A percentile compares a stretch with the other conserved stretches of the same genome.
These are phyloP conservation scores for Botrytis byssoidea DNA, from an alignment of 2,329 filamentous ascomycete genomes.

Conservation along the genomic window DNA sequence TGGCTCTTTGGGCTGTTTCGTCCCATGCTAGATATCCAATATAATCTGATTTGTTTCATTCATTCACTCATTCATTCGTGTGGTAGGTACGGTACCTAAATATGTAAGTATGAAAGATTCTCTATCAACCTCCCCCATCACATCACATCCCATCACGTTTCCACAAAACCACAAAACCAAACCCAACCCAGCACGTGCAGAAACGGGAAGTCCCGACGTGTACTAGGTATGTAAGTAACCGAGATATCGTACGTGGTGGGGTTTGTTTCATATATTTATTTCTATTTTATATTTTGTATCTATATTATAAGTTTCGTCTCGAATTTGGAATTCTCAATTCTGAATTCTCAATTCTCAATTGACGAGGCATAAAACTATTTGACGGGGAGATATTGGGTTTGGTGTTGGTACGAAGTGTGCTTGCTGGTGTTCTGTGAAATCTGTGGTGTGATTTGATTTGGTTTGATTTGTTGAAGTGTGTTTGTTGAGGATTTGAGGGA, in stretches of 20 bases:
- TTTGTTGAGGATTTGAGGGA: not conserved
- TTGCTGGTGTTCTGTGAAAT: not conserved
- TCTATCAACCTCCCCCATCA: not conserved
- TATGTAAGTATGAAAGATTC: not conserved
- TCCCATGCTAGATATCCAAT: not conserved
- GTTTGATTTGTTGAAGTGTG: not conserved
- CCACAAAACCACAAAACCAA: no score
- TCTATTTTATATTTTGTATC: no score
- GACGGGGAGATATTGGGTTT: not conserved
- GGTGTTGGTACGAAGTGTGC: not conserved
- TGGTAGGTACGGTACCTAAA: no score
- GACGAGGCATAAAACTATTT: not conserved
- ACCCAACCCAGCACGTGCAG: not conserved
- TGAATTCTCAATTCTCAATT: not conserved
- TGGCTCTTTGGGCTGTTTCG: not conserved
- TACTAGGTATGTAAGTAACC: no score
- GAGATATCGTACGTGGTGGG: no score
- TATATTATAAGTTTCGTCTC: not conserved
- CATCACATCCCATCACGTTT: not conserved
- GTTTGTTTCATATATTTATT: no score
- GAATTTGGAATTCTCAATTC: not conserved
- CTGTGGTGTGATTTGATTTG: not conserved
- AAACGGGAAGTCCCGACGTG: no score
- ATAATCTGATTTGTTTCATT: not conserved
- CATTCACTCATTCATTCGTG: not conserved